Evolutionary conservation across 257 asterid species (phyloP).

Genomic region (Cynanchum wilfordii): DNA sequence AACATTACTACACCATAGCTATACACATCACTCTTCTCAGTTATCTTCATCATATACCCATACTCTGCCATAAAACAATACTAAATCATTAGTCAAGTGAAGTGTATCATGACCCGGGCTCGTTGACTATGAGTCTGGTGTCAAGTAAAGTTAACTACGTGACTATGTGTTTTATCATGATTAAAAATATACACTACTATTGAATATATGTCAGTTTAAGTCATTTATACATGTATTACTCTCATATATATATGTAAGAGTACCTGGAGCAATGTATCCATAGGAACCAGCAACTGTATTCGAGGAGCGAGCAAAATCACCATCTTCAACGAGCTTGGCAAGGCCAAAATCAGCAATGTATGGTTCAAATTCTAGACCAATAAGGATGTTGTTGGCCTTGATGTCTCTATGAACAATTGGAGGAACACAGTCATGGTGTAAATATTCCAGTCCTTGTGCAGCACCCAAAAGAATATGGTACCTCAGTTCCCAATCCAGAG

Average conservation of each 20-base stretch:
- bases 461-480: constrained; percentile 40
- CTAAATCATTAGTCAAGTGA: no score
- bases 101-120: no score
- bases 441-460: constrained; percentile 40
- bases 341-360: constrained; percentile 50
- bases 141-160: no score
- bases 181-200: no score
- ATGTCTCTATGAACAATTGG: constrained; percentile 50
- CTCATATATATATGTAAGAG: background rate
- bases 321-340: constrained; percentile 43
- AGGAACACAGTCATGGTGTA: constrained; percentile 50
- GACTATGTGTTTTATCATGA: no score
- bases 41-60: constrained; percentile 46
- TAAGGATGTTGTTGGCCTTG: constrained; percentile 48
- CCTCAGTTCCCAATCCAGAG: constrained; percentile 40
- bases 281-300: constrained; percentile 45
- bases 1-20: constrained; percentile 43
- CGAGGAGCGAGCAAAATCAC: constrained; percentile 40
- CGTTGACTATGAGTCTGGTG: no score
- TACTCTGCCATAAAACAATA: constrained; percentile 20
- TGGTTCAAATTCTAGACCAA: constrained; percentile 44
- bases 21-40: constrained; percentile 41
- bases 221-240: no score
- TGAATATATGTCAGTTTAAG: no score
- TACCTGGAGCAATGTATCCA: constrained; percentile 52